Percentiles rank a stretch among this genome's conserved stretches.
Conservation (phyloP, 2,329 filamentous ascomycete genomes). For the Venturia aucupariae region DNA sequence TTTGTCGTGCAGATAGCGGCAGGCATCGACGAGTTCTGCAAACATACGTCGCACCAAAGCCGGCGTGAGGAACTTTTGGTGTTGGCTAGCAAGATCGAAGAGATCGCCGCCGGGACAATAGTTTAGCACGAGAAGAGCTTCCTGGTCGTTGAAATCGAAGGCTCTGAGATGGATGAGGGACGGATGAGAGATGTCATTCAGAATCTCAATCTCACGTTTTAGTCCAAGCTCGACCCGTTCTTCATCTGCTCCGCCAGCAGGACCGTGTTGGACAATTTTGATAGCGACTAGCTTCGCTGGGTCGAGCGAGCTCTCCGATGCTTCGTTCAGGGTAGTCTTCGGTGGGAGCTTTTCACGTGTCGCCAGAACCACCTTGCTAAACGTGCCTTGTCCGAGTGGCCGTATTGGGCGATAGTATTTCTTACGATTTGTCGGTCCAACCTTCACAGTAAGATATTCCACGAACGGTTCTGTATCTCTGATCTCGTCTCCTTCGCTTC, state of each 20-base stretch:
- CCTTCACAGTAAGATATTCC: conserved; percentile 41
- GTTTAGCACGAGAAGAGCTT: conserved; percentile 76
- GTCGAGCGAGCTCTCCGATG: conserved; percentile 37
- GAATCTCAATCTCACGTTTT: conserved; percentile 89
- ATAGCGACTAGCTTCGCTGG: conserved; percentile 83
- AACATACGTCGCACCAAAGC: conserved; percentile 74
- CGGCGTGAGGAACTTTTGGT: conserved; percentile 58
- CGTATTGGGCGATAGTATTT: conserved; percentile 76
- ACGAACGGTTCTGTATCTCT: conserved; percentile 30
- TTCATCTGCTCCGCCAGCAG: conserved; percentile 85
- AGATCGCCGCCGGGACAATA: conserved; percentile 93
- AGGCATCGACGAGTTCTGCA: conserved; percentile 75
- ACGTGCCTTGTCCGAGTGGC: conserved; percentile 82
- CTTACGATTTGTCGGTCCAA: conserved; percentile 55
- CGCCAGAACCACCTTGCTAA: conserved; percentile 87
- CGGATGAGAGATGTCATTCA: conserved; percentile 79
- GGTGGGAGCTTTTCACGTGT: conserved; percentile 57
- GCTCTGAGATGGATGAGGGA: conserved; percentile 86
- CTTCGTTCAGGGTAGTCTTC: conserved; percentile 36
- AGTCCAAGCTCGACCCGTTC: conserved; percentile 87
- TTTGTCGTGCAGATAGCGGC: conserved; percentile 73
- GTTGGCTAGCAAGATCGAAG: conserved; percentile 78
- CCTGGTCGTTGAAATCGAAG: conserved; percentile 74
- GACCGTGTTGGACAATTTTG: conserved; percentile 92
- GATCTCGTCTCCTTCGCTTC: conserved; percentile 44